Conservation (phyloP, 768 basidiomycete species). For the Omphalotus guepiniiformis region DNA sequence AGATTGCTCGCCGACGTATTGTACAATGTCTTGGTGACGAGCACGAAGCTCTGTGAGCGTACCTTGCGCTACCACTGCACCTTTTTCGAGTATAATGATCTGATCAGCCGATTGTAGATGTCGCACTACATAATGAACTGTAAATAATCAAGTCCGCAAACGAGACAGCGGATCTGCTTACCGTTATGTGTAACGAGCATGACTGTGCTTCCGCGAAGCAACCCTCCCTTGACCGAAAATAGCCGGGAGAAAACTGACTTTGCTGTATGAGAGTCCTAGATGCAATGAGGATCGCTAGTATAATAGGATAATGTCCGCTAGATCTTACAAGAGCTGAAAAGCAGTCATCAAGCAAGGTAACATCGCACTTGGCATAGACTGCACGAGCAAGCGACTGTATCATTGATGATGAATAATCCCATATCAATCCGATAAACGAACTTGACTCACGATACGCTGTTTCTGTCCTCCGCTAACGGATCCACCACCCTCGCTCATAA, state of each 20-base stretch:
- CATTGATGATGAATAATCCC: background rate
- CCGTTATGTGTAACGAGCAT: conserved; percentile 7
- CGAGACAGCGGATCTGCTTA: no score
- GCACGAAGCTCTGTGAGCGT: conserved; percentile 3
- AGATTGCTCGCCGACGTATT: conserved; percentile 4
- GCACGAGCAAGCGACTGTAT: conserved; percentile 4
- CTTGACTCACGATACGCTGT: conserved; percentile 3
- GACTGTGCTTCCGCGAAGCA: background rate
- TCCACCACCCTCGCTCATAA: conserved; percentile 1
- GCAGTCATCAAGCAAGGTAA: conserved; percentile 2
- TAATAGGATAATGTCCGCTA: background rate
- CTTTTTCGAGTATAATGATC: conserved; percentile 2
- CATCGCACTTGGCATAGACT: conserved; percentile 2
- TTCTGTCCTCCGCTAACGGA: conserved; percentile 4
- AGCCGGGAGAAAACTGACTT: conserved; percentile 4
- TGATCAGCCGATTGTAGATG: conserved; percentile 2
- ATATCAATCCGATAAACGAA: background rate
- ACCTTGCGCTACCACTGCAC: conserved; percentile 5
- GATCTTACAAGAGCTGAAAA: conserved; percentile 3
- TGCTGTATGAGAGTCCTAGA: conserved; percentile 6
- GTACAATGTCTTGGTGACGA: background rate
- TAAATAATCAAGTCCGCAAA: no score
- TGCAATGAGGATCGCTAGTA: background rate
- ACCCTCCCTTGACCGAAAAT: background rate
- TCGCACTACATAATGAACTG: no score